Evolutionary conservation across 768 basidiomycete genomes (phyloP), one percentile per base, ranked within the genome.

Genomic region (Auriscalpium microsporum): DNA sequence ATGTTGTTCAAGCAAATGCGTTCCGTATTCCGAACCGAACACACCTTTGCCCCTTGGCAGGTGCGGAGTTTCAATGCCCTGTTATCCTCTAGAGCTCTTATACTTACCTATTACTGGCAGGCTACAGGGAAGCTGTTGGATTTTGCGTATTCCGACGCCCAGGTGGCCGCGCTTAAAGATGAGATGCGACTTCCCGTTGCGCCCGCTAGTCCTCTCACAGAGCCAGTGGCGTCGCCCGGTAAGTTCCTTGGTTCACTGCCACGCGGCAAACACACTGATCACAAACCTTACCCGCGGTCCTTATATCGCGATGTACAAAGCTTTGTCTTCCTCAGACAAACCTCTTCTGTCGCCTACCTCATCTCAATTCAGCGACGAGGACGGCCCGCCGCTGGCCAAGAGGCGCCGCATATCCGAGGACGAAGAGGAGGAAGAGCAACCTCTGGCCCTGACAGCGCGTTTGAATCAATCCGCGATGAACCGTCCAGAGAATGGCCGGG

Each of bases 91-190:
- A 28, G 16, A 33, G 44, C 48, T 34, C 56, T 58, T 46, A 19
- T 50, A 42, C 49, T 50, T 8, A 42, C 44, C 14, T 46, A 13
- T 51, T 38, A 56, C 51, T 21, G 10, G 19, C 65, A 95, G 90
- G 89, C 90, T 67, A 78, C 76, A 35, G 83, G 82, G 48, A 81
- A 81, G 63, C 74, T 94, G 10, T 74, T 87, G n/a, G 86, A 92
- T 70, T 94, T 94, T 62, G 75, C 78, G 48, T 90, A 90, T 67
- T 72, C 72, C 11, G 84, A 92, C 68, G 81, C 81, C 17, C 82
- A 84, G 59, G 82, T 92, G 45, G 64, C 74, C 28, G 84, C 85
- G 16, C 67, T 90, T 55, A 80, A 85, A 57, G 80, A 81, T 62
- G 87, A 87, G 68, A 86, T 91, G 81, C 71, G 69, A 53, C 67